These are phyloP conservation scores for Trypanosoma rangeli DNA, from an alignment of 208 protist genomes.

Conservation along the genomic window DNA sequence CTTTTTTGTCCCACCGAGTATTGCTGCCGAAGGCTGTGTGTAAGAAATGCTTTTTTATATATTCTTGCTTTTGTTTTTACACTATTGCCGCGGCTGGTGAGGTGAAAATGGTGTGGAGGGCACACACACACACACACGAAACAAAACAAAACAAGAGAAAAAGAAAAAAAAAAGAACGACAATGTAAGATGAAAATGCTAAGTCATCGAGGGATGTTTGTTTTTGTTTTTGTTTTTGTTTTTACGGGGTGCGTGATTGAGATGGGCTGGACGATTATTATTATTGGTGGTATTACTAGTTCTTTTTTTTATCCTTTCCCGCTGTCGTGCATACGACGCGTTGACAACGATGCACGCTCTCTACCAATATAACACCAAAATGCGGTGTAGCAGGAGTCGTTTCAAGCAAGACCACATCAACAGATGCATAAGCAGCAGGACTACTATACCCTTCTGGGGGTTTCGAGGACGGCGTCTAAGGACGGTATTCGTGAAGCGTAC, in stretches of 20 bases:
- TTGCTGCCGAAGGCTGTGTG: too few relatives aligned
- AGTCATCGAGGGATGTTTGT: neutral
- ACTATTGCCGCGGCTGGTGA: too few relatives aligned
- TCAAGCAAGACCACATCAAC: slow-evolving; percentile 35
- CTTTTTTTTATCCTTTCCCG: neutral
- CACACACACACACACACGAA: too few relatives aligned
- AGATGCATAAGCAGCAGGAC: slow-evolving; percentile 37
- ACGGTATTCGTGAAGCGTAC: slow-evolving; percentile 85
- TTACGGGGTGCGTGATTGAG: neutral
- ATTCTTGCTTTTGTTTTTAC: too few relatives aligned
- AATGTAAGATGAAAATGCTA: neutral
- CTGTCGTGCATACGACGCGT: too few relatives aligned
- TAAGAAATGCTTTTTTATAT: too few relatives aligned
- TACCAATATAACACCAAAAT: too few relatives aligned
- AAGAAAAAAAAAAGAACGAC: slow-evolving; percentile 14
- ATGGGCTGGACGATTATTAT: neutral
- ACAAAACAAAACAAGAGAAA: too few relatives aligned
- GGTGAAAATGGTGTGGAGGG: too few relatives aligned
- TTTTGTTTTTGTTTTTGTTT: slow-evolving; percentile 5
- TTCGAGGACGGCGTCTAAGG: slow-evolving; percentile 58
- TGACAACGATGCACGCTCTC: too few relatives aligned
- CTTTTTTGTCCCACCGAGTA: too few relatives aligned
- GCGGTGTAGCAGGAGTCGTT: too few relatives aligned
- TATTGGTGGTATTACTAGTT: neutral
- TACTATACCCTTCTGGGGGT: slow-evolving; percentile 81